Evolutionary conservation across 1,139 yeast species (phyloP), one percentile per base, ranked within the genome.

Genomic region (Pichia sp.): DNA sequence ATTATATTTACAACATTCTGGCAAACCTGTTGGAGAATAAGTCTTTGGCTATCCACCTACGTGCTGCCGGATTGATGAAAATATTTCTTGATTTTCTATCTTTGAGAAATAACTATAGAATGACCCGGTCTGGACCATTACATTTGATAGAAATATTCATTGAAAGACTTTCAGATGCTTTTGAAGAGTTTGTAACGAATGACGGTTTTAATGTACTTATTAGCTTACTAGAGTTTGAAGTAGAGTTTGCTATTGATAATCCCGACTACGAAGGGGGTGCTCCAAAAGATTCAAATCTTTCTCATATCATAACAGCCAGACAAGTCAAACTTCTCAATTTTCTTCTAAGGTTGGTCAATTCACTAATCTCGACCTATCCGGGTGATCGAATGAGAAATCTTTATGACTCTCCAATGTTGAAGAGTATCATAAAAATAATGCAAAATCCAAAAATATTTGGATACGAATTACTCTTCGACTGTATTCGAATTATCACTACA

Each of bases 321-420:
- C 90, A 88, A 62, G 82, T 87, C 5, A 82, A 80, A 47, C 77
- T 78, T 59, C 73, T 85, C 32, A 72, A 80, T 54, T 77, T 80
- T 50, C 57, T 77, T 41, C 60, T 90, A 65, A 86, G 83, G 58
- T 77, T 90, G 45, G 83, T 85, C 0, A 72, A 83, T 19, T 80
- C 84, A 58, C 73, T 90, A 49, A 77, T 92, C 47, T 83, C 81
- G 57, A 78, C 85, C 41, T 90, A 89, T 55, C 80, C 87, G 15
- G 95, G 96, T 36, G 97, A 90, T 67, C 77, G 95, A 56, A 79
- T 90, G 61, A 81, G 97, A 65, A 90, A 89, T 60, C 71, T 92
- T 53, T 87, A 90, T 64, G 98, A 92, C 66, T 88, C 97, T 0
- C 84, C 93, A 0, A 74, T 92, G 47, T 72, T 92, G 43, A 70